phyloP scores from a whole-genome alignment of 441 rosid genomes.

The Aleurites moluccanus region DNA sequence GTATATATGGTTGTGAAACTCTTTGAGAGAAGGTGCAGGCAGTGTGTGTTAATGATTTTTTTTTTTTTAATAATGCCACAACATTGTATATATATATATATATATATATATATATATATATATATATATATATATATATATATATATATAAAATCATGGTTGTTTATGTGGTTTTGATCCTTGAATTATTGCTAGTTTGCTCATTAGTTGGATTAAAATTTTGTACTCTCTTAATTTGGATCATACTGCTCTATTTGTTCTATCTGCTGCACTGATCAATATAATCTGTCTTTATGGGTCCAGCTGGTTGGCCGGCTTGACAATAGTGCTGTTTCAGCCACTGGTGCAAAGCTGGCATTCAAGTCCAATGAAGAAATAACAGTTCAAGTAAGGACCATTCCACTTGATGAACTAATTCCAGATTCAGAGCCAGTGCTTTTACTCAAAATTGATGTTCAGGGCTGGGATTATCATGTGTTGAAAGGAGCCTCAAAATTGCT shows the following conservation, averaged over 20 bases:
- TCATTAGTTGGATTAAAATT: background rate
- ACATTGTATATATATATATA: no score
- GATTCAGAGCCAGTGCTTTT: conserved; percentile 61
- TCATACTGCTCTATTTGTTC: background rate
- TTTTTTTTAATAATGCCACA: background rate
- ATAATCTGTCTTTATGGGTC: background rate
- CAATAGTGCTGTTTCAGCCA: conserved; percentile 92
- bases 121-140: no score
- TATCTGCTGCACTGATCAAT: background rate
- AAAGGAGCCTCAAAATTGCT: conserved; percentile 80
- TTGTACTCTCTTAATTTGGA: background rate
- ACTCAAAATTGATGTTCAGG: conserved; percentile 90
- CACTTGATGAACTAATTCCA: conserved; percentile 68
- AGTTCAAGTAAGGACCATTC: conserved; percentile 77
- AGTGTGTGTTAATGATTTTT: background rate
- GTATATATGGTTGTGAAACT: background rate
- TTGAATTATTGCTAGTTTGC: background rate
- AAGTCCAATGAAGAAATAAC: conserved; percentile 89
- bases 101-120: no score
- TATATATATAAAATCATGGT: background rate
- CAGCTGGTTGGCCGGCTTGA: conserved; percentile 97
- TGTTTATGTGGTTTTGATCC: background rate
- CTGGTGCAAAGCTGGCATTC: conserved; percentile 90
- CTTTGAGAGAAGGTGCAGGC: background rate
- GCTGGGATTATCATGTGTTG: conserved; percentile 95